Evolutionary conservation across 176 grass and related monocot genomes (phyloP), one percentile per base, ranked within the genome.

Genomic region (Pontederia paniculata): DNA sequence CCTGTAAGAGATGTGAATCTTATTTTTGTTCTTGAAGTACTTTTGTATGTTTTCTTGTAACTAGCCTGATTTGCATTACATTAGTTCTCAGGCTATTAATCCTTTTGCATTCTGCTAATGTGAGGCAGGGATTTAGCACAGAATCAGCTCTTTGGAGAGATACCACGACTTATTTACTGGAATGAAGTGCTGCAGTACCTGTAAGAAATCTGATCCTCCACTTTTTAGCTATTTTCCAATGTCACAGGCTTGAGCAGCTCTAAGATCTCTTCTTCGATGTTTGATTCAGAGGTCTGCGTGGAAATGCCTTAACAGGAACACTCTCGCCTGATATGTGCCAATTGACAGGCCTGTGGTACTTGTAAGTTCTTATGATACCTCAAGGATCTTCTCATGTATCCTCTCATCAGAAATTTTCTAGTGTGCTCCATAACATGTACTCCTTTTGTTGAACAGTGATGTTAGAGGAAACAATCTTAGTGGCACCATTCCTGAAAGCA

Each of bases 151-250:
- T 77, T 77, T 4, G 94, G 94, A 1, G 94, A 98, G 31, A 93
- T 98, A 20, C 94, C 94, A 7, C 73, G 83, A 62, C 87, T 98
- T 57, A 84, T 98, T 25, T 98, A 91, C 54, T 98, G 94, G 94
- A 98, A 98, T 69, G 94, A 98, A 84, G 94, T 98, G 52, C 66
- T 98, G 16, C 94, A 98, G 58, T 98, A 91, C 70, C 68, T 98
- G 94, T 98, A 67, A 77, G 74, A 54, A 63, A 53, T 53, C 47
- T 0, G 6, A 42, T 28, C 49, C 75, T 77, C 4, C 17, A 46
- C 12, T 67, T 48, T 44, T 53, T 3, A 73, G 2, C 22, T 41
- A 42, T 50, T 3, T 13, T 48, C 11, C 31, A 64, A 51, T 10
- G 23, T 2, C 12, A 15, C 28, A 37, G 28, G 28, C 1, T 37